Conservation (phyloP, 2,329 filamentous ascomycete genomes). For the Apiospora arundinis region DNA sequence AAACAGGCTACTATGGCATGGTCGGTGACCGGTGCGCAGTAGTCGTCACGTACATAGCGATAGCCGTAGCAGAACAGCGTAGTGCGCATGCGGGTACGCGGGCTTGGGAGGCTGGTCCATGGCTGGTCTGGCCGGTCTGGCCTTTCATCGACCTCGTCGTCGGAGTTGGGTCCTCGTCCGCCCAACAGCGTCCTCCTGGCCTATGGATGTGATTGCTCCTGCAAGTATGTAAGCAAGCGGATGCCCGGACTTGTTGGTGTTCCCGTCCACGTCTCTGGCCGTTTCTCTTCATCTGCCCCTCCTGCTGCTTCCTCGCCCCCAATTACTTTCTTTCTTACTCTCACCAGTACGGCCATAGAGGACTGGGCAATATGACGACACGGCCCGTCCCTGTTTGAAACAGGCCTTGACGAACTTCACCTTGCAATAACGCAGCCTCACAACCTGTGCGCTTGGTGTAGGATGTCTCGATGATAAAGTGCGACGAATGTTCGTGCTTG, state of each 20-base stretch:
- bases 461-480: not conserved
- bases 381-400: not conserved
- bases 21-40: not conserved
- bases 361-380: not conserved
- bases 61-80: not conserved
- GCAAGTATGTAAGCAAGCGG: slow-evolving; percentile 7
- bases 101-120: slow-evolving; percentile 2
- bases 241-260: not conserved
- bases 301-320: not conserved
- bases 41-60: not conserved
- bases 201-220: not conserved
- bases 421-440: not conserved
- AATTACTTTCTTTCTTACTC: not conserved
- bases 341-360: not conserved
- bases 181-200: not conserved
- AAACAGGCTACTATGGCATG: not conserved
- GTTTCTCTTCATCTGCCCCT: not conserved
- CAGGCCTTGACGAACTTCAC: not conserved
- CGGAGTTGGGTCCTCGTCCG: not conserved
- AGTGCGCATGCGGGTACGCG: not conserved
- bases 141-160: slow-evolving; percentile 19
- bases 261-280: not conserved
- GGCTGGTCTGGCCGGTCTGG: not conserved
- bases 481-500: not conserved
- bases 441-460: not conserved